Conservation (phyloP, 495 filamentous ascomycete genomes). For the Podospora appendiculata region DNA sequence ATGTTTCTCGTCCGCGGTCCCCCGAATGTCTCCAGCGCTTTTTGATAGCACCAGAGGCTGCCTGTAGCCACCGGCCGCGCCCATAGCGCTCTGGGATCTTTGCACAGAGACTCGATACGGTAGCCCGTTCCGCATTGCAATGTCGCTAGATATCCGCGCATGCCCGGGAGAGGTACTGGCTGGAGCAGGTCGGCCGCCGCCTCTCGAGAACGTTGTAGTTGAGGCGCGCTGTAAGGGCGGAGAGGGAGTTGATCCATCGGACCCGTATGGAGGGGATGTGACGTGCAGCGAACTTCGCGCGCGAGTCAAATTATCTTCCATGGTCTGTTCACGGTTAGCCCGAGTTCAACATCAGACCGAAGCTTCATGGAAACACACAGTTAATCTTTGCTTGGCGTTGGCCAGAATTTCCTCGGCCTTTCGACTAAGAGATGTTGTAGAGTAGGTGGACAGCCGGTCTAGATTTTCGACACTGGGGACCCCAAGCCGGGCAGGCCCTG, state of each 20-base stretch:
- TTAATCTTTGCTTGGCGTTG: slow-evolving; percentile 81
- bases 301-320: slow-evolving; percentile 81
- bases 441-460: slow-evolving; percentile 37
- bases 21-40: slow-evolving; percentile 28
- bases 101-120: slow-evolving; percentile 25
- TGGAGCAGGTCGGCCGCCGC: slow-evolving; percentile 8
- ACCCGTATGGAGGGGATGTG: slow-evolving; percentile 51
- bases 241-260: slow-evolving; percentile 38
- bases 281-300: slow-evolving; percentile 65
- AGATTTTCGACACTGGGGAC: slow-evolving; percentile 20
- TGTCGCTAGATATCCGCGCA: slow-evolving; percentile 36
- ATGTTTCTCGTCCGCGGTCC: slow-evolving; percentile 11
- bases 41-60: slow-evolving; percentile 30
- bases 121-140: slow-evolving; percentile 31
- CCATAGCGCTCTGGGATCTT: slow-evolving; percentile 41
- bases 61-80: slow-evolving; percentile 40
- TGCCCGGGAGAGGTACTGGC: slow-evolving; percentile 22
- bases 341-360: neutral
- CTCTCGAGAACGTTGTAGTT: slow-evolving; percentile 20
- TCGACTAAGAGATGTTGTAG: slow-evolving; percentile 67
- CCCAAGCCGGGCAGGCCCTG: slow-evolving; percentile 11
- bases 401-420: slow-evolving; percentile 82
- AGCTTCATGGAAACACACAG: slow-evolving; percentile 40
- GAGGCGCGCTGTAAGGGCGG: slow-evolving; percentile 29
- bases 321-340: slow-evolving; percentile 50